These are phyloP conservation scores for Stagonosporopsis vannaccii DNA, from an alignment of 2,329 filamentous ascomycete species.

Conservation along the genomic window DNA sequence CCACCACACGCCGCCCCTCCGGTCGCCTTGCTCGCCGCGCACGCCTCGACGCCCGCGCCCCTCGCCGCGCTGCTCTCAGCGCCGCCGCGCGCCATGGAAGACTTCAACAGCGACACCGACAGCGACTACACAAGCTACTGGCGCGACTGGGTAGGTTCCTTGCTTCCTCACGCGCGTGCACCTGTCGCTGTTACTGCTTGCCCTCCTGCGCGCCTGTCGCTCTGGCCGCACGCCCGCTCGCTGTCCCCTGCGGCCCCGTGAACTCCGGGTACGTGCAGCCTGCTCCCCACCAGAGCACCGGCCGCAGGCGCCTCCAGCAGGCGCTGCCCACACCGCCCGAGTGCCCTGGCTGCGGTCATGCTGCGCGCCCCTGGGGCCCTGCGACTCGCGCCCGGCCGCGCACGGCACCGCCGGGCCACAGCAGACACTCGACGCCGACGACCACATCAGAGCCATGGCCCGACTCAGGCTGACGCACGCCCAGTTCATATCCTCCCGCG, in stretches of 20 bases:
- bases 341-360: background rate
- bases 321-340: background rate
- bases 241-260: background rate
- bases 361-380: background rate
- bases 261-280: conserved; percentile 7
- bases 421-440: background rate
- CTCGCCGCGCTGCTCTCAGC: background rate
- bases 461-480: conserved; percentile 15
- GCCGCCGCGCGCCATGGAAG: conserved; percentile 72
- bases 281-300: conserved; percentile 4
- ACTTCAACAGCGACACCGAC: conserved; percentile 96
- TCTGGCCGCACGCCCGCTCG: background rate
- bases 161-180: conserved; percentile 9
- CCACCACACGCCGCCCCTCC: background rate
- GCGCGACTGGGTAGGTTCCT: conserved; percentile 90
- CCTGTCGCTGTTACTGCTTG: background rate
- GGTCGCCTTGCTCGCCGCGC: background rate
- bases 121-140: conserved; percentile 99
- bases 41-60: background rate
- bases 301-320: background rate
- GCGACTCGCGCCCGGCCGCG: background rate
- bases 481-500: conserved; percentile 95
- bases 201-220: background rate
- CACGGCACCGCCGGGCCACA: background rate
- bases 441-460: background rate